A percentile compares a stretch with the other conserved stretches of the same genome.
phyloP scores from a whole-genome alignment of 2,329 filamentous ascomycete species.

The Talaromyces sp. region DNA sequence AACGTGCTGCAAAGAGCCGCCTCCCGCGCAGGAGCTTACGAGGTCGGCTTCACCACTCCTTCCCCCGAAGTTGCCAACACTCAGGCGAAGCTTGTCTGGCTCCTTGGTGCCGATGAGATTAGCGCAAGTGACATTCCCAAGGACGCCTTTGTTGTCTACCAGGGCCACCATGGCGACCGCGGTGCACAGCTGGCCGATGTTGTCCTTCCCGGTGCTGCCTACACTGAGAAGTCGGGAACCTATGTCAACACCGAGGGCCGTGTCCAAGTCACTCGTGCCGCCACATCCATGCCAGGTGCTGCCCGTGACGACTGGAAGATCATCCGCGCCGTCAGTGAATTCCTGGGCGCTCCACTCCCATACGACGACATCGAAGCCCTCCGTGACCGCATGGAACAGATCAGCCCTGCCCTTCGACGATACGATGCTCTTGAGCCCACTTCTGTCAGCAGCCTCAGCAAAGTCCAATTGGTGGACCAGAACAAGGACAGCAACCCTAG shows the following conservation, averaged over 20 bases:
- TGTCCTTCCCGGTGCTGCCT: constrained; percentile 87
- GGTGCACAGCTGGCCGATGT: constrained; percentile 92
- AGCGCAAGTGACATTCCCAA: constrained; percentile 81
- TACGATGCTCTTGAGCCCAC: constrained; percentile 89
- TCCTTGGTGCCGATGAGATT: constrained; percentile 92
- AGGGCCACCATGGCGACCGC: constrained; percentile 93
- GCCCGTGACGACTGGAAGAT: constrained; percentile 99
- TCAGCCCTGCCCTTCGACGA: constrained; percentile 80
- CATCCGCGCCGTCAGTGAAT: constrained; percentile 85
- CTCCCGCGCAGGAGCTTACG: constrained; percentile 87
- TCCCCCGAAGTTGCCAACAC: constrained; percentile 76
- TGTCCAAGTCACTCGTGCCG: constrained; percentile 87
- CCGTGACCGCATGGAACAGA: constrained; percentile 89
- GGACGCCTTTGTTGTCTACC: constrained; percentile 94
- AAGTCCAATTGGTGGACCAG: constrained; percentile 91
- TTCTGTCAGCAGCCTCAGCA: constrained; percentile 69
- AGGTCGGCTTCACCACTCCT: constrained; percentile 88
- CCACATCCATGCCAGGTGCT: constrained; percentile 81
- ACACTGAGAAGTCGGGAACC: constrained; percentile 93
- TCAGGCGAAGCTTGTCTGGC: constrained; percentile 91
- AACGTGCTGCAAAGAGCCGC: constrained; percentile 93
- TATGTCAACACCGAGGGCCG: constrained; percentile 98
- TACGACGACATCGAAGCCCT: constrained; percentile 90
- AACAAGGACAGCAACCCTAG: constrained; percentile 81
- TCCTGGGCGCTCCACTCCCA: constrained; percentile 77